phyloP scores from a whole-genome alignment of 2,329 filamentous ascomycete genomes.

The Thyridium curvatum region DNA sequence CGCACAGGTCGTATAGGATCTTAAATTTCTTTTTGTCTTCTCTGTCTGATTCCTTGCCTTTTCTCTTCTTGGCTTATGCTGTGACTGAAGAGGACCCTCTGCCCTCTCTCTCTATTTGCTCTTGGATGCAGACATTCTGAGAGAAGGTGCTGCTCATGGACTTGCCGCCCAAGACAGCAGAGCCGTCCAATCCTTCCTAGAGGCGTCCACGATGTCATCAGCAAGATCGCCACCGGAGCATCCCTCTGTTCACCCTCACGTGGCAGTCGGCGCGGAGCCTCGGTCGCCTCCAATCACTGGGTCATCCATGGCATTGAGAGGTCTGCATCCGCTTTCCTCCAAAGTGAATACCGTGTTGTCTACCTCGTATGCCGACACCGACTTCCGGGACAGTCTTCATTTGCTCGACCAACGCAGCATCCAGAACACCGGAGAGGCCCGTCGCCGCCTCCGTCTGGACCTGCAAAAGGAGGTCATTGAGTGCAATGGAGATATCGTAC shows the following conservation, averaged over 20 bases:
- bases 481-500: slow-evolving; percentile 82
- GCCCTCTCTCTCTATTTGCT: neutral
- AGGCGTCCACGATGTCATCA: neutral
- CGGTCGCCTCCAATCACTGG: slow-evolving; percentile 23
- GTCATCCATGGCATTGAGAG: slow-evolving; percentile 23
- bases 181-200: too few relatives aligned
- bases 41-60: too few relatives aligned
- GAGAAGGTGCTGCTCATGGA: too few relatives aligned
- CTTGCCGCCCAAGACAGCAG: too few relatives aligned
- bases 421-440: slow-evolving; percentile 68
- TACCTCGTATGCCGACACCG: slow-evolving; percentile 84
- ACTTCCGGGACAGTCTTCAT: slow-evolving; percentile 78
- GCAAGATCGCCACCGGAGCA: slow-evolving; percentile 18
- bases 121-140: slow-evolving; percentile 1
- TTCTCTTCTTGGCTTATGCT: too few relatives aligned
- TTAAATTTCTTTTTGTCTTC: too few relatives aligned
- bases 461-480: slow-evolving; percentile 89
- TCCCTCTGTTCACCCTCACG: slow-evolving; percentile 13
- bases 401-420: slow-evolving; percentile 69
- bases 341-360: slow-evolving; percentile 84
- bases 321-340: slow-evolving; percentile 64
- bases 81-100: too few relatives aligned
- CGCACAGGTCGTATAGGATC: too few relatives aligned
- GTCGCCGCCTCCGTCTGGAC: slow-evolving; percentile 73
- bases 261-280: slow-evolving; percentile 14